Evolutionary conservation across 1,284 basidiomycete species (phyloP), one percentile per base, ranked within the genome.

Genomic region (Lentinus polychrous): DNA sequence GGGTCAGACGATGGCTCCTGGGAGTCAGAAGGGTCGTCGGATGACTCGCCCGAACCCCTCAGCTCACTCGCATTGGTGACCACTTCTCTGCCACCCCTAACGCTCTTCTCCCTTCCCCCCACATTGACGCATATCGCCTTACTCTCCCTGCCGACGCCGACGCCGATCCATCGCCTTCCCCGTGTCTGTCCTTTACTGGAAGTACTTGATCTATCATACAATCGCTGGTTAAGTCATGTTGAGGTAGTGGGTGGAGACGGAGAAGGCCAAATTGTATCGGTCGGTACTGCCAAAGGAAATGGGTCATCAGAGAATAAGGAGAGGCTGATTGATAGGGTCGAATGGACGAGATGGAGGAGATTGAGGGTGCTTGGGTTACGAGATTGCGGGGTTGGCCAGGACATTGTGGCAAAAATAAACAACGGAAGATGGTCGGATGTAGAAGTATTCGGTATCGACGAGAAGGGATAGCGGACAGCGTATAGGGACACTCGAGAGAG

Each of bases 181-280:
- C 63, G 62, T 6, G 60, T 76, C n/a, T 85, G 81, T 56, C 84
- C 84, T 0, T 60, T 82, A 18, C 61, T 87, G n/a, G 66, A 73
- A 27, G 57, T 80, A 18, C 61, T 87, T 35, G 84, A 87, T 58
- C 60, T 87, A 22, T 86, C 84, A 0, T 83, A 75, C 58, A 87
- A 86, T 53, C 47, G 51, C 1, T 87, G 85, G 84, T 63, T 87
- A 24, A 57, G 44, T 7, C 51, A 53, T 38, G 51, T 49, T 10
- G 51, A 52, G 22, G 37, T 55, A 2, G 48, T 49, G 1, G 46
- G 60, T n/a, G 51, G 57, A 11, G 39, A 40, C 17, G 39, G 7
- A 22, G 17, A 15, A 20, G 39, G 39, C 6, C n/a, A 18, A 23
- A 8, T 40, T 40, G 39, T 40, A 20, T 40, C 39, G 6, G 39